These are phyloP conservation scores for Trifolium repens DNA, from an alignment of 306 rosid species.

Conservation along the genomic window DNA sequence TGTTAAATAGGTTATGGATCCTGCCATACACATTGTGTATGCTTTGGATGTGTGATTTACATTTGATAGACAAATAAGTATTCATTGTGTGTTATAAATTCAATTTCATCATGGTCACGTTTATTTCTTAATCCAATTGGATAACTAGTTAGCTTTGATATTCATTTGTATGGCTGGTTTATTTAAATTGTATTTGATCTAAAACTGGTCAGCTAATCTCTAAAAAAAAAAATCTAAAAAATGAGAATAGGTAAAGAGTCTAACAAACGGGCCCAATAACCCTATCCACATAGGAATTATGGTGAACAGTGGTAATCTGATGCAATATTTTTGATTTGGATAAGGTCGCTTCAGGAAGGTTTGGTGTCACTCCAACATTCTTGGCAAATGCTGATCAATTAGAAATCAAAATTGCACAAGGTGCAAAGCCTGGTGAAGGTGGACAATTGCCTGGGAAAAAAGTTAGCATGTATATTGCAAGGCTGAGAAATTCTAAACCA, in stretches of 20 bases:
- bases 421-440: constrained; percentile 99
- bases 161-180: constrained; percentile 3
- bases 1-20: constrained; percentile 20
- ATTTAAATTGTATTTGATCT: constrained; percentile 30
- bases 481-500: constrained; percentile 98
- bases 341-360: constrained; percentile 99
- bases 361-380: constrained; percentile 99
- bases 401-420: constrained; percentile 99
- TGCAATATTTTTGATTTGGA: constrained; percentile 41
- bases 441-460: constrained; percentile 98
- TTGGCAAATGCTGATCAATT: constrained; percentile 97
- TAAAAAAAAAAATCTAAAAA: too few relatives aligned
- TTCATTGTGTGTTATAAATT: constrained; percentile 16
- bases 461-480: constrained; percentile 98
- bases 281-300: constrained; percentile 5
- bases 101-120: not conserved
- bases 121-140: constrained; percentile 31
- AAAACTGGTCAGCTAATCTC: constrained; percentile 8
- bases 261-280: constrained; percentile 1
- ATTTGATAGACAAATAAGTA: constrained; percentile 2
- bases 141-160: constrained; percentile 11
- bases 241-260: too few relatives aligned
- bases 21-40: not conserved
- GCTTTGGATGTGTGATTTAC: constrained; percentile 24
- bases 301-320: constrained; percentile 40